These are phyloP conservation scores for Fusarium coicis DNA, from an alignment of 2,329 filamentous ascomycete genomes.

Conservation along the genomic window DNA sequence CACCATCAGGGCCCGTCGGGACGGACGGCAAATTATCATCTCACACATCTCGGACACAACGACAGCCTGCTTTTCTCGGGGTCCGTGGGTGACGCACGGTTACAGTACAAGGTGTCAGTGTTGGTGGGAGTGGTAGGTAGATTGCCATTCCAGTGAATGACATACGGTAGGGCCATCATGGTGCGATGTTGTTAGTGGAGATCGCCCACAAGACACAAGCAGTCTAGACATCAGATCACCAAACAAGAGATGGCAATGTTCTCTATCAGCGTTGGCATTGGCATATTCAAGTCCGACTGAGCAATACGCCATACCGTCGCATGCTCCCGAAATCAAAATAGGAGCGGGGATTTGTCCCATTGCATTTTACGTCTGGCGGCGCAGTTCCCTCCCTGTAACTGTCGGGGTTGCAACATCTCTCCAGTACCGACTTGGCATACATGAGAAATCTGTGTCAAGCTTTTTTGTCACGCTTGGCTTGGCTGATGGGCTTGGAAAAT, in stretches of 20 bases:
- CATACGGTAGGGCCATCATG: slow-evolving; percentile 34
- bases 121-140: not conserved
- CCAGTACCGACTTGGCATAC: slow-evolving; percentile 34
- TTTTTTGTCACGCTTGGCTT: slow-evolving; percentile 28
- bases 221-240: not conserved
- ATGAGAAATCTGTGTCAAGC: slow-evolving; percentile 19
- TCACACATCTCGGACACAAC: not conserved
- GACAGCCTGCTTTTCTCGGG: slow-evolving; percentile 3
- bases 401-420: not conserved
- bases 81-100: slow-evolving; percentile 11
- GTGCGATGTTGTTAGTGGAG: slow-evolving; percentile 26
- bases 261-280: slow-evolving; percentile 1
- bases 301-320: slow-evolving; percentile 9
- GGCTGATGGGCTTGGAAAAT: slow-evolving; percentile 19
- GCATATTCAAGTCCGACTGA: slow-evolving; percentile 1
- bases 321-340: slow-evolving; percentile 2
- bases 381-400: not conserved
- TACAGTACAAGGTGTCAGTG: not conserved
- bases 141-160: slow-evolving; percentile 11
- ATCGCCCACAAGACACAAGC: slow-evolving; percentile 20
- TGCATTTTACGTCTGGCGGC: slow-evolving; percentile 2
- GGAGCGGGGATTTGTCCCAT: slow-evolving; percentile 20
- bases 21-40: slow-evolving; percentile 20
- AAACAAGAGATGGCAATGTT: not conserved
- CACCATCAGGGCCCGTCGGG: slow-evolving; percentile 5